phyloP scores from a whole-genome alignment of 192 early-diverging fungal genomes.

The Neocallimastix lanati region DNA sequence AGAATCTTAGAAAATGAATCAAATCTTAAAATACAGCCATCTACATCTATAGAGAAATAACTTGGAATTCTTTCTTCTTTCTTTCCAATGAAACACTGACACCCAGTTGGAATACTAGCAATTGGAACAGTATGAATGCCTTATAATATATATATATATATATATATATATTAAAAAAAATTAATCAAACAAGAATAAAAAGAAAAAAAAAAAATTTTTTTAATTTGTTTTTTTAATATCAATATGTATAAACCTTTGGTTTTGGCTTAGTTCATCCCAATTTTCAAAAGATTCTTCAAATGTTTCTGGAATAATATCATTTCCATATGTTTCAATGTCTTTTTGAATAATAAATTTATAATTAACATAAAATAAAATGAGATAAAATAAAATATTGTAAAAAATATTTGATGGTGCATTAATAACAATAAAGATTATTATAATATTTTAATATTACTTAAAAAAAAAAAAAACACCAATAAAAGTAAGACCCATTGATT shows the following conservation, averaged over 20 bases:
- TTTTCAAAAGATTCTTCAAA: not conserved
- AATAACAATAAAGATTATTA: no score
- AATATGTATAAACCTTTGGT: not conserved
- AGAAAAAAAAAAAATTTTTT: no score
- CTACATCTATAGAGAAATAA: constrained; percentile 75
- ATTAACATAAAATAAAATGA: no score
- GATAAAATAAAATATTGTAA: no score
- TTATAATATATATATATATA: not conserved
- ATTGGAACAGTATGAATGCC: constrained; percentile 59
- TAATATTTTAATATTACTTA: no score
- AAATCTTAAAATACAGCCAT: constrained; percentile 75
- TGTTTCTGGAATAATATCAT: not conserved
- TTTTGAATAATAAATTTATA: not conserved
- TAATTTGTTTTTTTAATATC: no score
- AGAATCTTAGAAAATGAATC: constrained; percentile 88
- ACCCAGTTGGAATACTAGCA: constrained; percentile 86
- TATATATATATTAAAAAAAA: not conserved
- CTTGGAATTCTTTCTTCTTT: constrained; percentile 48
- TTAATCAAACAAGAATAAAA: no score
- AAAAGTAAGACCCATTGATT: not conserved
- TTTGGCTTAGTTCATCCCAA: not conserved
- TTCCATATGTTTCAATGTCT: not conserved
- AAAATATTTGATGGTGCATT: no score
- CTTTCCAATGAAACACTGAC: constrained; percentile 55
- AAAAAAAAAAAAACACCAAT: not conserved